Evolutionary conservation across 768 basidiomycete genomes (phyloP), one percentile per base, ranked within the genome.

Genomic region (Clitopilus passeckerianus): DNA sequence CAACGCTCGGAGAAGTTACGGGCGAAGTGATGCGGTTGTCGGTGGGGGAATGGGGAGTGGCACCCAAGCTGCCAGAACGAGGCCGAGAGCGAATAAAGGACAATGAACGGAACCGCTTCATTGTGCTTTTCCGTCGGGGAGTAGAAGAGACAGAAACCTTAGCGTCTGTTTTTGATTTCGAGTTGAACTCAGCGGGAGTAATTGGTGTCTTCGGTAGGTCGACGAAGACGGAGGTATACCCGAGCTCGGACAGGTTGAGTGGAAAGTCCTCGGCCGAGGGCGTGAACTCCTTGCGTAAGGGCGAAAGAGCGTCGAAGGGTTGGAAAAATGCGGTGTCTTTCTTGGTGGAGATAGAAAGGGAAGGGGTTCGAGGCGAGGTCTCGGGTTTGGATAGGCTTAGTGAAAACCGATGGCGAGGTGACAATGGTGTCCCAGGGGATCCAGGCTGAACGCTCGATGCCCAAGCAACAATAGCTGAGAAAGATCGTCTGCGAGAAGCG

Each of bases 141-240:
- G 65, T 44, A 12, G 18, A 50, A 2, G 46, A 18, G 46, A 10
- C 15, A 18, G 46, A 50, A 23, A 12, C 18, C 46, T 16, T 23
- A 20, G 46, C 5, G 10, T 22, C 10, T 22, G 12, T 5, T 18
- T 9, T 20, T 18, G 20, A 53, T 53, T 34, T 63, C 3, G 54
- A 6, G 66, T 69, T 24, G 67, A 70, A 67, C 14, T 72, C 70
- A 22, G 75, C 71, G 16, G 79, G 76, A 0, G 77, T 78, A 12
- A 72, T 70, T 0, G 84, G 82, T 0, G 84, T 81, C 35, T 76
- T 77, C 1, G 83, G 81, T 61, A 87, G 70, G 46, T 81, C 81
- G 15, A 89, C 73, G 68, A 90, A 86, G 43, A 87, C 76, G 33
- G 83, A 84, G 14, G 86, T 83, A 70, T 90, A 90, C 1, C 87